Conservation (phyloP, 2,329 filamentous ascomycete genomes). For the Tolypocladium tundrense region DNA sequence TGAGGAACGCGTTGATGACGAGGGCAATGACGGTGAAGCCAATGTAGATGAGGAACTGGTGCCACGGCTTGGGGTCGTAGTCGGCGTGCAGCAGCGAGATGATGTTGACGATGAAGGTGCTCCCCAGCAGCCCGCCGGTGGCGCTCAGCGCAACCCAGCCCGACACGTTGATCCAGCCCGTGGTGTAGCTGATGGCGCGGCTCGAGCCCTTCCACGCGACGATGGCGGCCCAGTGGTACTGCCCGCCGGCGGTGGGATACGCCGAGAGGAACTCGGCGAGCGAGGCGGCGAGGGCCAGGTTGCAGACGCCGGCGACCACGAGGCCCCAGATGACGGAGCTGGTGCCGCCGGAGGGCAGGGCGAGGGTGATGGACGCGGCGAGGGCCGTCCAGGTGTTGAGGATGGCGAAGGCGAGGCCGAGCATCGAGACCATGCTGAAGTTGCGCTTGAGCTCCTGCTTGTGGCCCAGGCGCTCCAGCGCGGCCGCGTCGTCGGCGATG, state of each 20-base stretch:
- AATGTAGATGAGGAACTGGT: slow-evolving; percentile 65
- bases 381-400: slow-evolving; percentile 41
- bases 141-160: slow-evolving; percentile 62
- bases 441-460: slow-evolving; percentile 39
- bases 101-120: slow-evolving; percentile 55
- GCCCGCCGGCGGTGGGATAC: slow-evolving; percentile 48
- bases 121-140: slow-evolving; percentile 57
- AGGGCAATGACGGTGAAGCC: slow-evolving; percentile 52
- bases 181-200: slow-evolving; percentile 56
- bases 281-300: slow-evolving; percentile 57
- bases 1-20: slow-evolving; percentile 54
- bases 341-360: slow-evolving; percentile 59
- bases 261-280: slow-evolving; percentile 63
- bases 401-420: slow-evolving; percentile 37
- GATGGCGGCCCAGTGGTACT: slow-evolving; percentile 64
- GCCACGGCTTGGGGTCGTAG: slow-evolving; percentile 52
- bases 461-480: slow-evolving; percentile 34
- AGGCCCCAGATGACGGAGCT: slow-evolving; percentile 66
- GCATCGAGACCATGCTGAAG: slow-evolving; percentile 37
- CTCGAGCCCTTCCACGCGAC: slow-evolving; percentile 51
- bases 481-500: slow-evolving; percentile 21
- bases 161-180: slow-evolving; percentile 64
- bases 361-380: slow-evolving; percentile 34
- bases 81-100: slow-evolving; percentile 49
- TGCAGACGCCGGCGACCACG: slow-evolving; percentile 52